phyloP scores from a whole-genome alignment of 768 basidiomycete species.

The Leccinum olivaceopallidum region DNA sequence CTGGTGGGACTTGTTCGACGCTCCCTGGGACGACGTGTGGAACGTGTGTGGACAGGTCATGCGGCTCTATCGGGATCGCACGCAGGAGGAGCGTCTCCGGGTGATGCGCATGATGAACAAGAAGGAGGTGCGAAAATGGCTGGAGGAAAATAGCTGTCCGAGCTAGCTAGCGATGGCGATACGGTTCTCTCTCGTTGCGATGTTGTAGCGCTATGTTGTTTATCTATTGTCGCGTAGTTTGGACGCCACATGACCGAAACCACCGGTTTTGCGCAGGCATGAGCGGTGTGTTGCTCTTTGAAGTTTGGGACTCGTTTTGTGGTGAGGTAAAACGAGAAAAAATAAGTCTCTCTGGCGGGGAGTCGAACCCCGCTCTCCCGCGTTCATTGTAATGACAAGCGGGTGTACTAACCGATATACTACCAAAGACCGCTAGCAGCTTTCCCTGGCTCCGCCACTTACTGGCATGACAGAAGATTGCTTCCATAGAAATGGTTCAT shows the following conservation, averaged over 20 bases:
- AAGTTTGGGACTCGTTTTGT: no score
- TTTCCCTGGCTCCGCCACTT: no score
- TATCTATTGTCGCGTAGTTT: neutral
- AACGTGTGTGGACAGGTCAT: constrained; percentile 81
- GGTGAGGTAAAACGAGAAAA: neutral
- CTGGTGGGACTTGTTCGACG: constrained; percentile 97
- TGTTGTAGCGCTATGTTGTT: neutral
- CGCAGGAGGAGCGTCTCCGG: constrained; percentile 44
- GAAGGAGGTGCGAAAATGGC: constrained; percentile 80
- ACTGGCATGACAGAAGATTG: no score
- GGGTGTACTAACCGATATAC: constrained; percentile 55
- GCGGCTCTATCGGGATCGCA: constrained; percentile 69
- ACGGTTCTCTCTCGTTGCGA: neutral
- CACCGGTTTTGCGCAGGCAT: neutral
- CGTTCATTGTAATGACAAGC: constrained; percentile 40
- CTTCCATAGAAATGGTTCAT: no score
- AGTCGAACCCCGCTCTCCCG: constrained; percentile 48
- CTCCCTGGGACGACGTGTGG: constrained; percentile 86
- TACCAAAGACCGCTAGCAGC: constrained; percentile 37
- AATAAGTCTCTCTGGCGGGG: constrained; percentile 44
- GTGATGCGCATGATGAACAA: constrained; percentile 64
- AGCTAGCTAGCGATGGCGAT: constrained; percentile 10
- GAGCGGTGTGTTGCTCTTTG: neutral
- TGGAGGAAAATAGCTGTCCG: constrained; percentile 53
- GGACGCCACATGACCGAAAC: neutral